Conservation (phyloP, 345 rosid genomes). For the Nephelium lappaceum region DNA sequence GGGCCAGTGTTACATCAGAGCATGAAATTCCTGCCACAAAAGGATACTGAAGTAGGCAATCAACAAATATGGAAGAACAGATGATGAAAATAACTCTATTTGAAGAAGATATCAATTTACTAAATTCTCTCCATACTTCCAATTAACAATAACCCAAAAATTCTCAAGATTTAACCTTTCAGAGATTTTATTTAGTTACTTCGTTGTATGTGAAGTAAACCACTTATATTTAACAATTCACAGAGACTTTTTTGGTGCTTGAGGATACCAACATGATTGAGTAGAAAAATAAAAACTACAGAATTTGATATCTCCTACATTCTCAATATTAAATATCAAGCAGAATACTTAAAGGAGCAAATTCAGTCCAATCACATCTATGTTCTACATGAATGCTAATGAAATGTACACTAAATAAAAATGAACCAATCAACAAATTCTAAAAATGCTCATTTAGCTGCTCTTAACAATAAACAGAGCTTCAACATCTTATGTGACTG, state of each 20-base stretch:
- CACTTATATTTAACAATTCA: background rate
- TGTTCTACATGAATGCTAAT: background rate
- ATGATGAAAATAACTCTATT: background rate
- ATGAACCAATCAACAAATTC: background rate
- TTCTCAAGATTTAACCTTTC: constrained; percentile 8
- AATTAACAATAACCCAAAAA: background rate
- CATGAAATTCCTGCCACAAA: constrained; percentile 2
- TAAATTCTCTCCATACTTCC: background rate
- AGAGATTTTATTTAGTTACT: background rate
- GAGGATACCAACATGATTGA: background rate
- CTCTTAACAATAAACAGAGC: background rate
- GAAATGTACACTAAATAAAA: background rate
- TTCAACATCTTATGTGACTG: background rate
- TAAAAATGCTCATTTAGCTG: background rate
- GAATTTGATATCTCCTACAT: background rate
- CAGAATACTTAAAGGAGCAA: background rate
- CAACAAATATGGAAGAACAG: constrained; percentile 8
- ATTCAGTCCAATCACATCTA: background rate
- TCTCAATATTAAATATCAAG: background rate
- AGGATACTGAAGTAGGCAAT: constrained; percentile 4
- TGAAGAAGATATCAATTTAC: background rate
- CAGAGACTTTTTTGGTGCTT: background rate
- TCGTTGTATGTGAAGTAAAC: background rate
- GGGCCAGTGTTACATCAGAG: background rate
- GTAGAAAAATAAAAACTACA: background rate